A percentile compares a stretch with the other conserved stretches of the same genome.
Conservation (phyloP, 2,329 filamentous ascomycete species). For the Elsinoe fawcettii region DNA sequence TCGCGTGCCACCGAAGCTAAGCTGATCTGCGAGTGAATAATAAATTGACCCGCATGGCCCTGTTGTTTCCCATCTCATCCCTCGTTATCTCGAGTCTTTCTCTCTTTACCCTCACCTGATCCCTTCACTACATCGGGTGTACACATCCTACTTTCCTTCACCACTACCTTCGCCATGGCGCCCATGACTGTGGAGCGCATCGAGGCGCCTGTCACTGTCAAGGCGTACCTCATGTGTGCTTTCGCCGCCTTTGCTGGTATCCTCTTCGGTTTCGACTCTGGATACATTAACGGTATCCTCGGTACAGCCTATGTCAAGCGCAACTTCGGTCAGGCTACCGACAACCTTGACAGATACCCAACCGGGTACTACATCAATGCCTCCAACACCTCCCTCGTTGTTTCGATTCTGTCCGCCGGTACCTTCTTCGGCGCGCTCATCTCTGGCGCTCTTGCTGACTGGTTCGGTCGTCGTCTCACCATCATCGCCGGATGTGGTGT, state of each 20-base stretch:
- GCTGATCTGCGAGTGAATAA: neutral
- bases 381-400: conserved; percentile 50
- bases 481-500: conserved; percentile 56
- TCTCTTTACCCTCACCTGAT: neutral
- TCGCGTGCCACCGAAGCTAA: conserved; percentile 11
- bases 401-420: conserved; percentile 67
- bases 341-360: conserved; percentile 16
- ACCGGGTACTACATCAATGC: conserved; percentile 25
- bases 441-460: conserved; percentile 52
- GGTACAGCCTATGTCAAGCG: conserved; percentile 43
- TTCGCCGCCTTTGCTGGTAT: conserved; percentile 55
- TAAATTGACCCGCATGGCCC: conserved; percentile 13
- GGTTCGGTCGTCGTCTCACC: conserved; percentile 56
- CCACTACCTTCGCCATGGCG: conserved; percentile 17
- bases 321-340: conserved; percentile 24
- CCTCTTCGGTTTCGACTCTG: conserved; percentile 54
- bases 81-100: conserved; percentile 5
- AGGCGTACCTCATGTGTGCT: conserved; percentile 53
- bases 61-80: conserved; percentile 1
- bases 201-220: conserved; percentile 31
- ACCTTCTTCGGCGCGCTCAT: conserved; percentile 67
- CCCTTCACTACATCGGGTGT: neutral
- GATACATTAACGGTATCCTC: conserved; percentile 48
- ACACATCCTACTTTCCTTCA: conserved; percentile 3
- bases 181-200: conserved; percentile 22